Evolutionary conservation across 306 rosid genomes (phyloP).

Genomic region (Cajanus cajan): DNA sequence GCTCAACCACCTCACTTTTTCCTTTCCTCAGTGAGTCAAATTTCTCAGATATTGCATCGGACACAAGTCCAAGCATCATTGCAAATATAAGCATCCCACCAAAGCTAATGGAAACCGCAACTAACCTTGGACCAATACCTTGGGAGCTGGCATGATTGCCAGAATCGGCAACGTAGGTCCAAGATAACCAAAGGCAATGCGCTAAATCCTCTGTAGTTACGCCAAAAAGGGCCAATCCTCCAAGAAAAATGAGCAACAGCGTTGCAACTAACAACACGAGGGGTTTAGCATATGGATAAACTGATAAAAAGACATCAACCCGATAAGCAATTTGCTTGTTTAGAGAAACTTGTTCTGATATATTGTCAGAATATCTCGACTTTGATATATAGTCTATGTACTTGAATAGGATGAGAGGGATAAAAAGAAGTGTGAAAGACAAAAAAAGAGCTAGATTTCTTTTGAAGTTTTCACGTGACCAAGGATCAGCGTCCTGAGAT

Average conservation of each 20-base stretch:
- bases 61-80: conserved; percentile 96
- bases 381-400: conserved; percentile 62
- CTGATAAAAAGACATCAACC: conserved; percentile 77
- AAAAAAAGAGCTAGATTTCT: conserved; percentile 58
- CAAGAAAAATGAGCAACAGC: conserved; percentile 69
- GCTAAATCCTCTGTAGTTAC: conserved; percentile 67
- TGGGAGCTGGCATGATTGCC: conserved; percentile 85
- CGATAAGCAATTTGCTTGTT: conserved; percentile 71
- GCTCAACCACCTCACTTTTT: conserved; percentile 87
- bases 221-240: conserved; percentile 83
- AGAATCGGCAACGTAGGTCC: conserved; percentile 89
- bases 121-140: conserved; percentile 69
- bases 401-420: conserved; percentile 57
- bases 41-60: conserved; percentile 87
- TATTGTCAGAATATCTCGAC: conserved; percentile 56
- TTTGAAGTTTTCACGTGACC: conserved; percentile 44
- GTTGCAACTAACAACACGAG: conserved; percentile 78
- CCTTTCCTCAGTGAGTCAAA: conserved; percentile 93
- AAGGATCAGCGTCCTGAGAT: conserved; percentile 29
- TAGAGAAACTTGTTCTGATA: conserved; percentile 64
- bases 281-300: conserved; percentile 87
- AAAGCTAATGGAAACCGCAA: conserved; percentile 85
- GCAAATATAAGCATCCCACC: conserved; percentile 97
- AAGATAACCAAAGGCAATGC: conserved; percentile 85
- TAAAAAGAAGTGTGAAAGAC: conserved; percentile 49